Percentiles rank a stretch among this genome's conserved stretches.
Conservation (phyloP, 2,329 filamentous ascomycete species). For the Myriangium duriaei region DNA sequence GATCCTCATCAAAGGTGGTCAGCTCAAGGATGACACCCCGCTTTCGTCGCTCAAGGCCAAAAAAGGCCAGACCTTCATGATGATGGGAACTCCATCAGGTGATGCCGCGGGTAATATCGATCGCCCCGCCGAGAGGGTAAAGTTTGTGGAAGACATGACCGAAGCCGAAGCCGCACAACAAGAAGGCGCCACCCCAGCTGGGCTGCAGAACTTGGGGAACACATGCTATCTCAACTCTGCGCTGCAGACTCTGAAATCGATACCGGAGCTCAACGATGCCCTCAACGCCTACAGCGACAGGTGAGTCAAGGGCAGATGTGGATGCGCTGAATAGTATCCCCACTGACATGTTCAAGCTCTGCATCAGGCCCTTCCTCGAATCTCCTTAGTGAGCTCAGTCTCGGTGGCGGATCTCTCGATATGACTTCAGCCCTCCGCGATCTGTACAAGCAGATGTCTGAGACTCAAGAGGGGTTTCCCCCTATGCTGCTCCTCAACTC, state of each 20-base stretch:
- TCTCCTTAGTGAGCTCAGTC: constrained; percentile 41
- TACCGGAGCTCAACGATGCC: constrained; percentile 80
- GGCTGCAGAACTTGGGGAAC: constrained; percentile 85
- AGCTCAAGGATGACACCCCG: constrained; percentile 89
- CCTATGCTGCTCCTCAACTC: constrained; percentile 73
- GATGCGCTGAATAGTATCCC: too few species aligned
- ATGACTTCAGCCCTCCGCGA: constrained; percentile 66
- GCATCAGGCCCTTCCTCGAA: constrained; percentile 22
- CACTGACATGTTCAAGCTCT: constrained; percentile 15
- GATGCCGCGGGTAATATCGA: constrained; percentile 49
- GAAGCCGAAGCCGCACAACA: constrained; percentile 78
- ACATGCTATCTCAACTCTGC: constrained; percentile 98
- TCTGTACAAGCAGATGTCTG: constrained; percentile 77
- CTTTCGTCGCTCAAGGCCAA: constrained; percentile 77
- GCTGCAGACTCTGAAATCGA: constrained; percentile 74
- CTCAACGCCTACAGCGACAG: constrained; percentile 49
- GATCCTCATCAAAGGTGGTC: constrained; percentile 83
- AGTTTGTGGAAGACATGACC: constrained; percentile 95
- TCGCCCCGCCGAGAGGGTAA: constrained; percentile 64
- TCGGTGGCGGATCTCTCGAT: constrained; percentile 51
- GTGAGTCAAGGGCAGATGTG: too few species aligned
- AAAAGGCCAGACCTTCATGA: constrained; percentile 77
- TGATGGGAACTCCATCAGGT: constrained; percentile 81
- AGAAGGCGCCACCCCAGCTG: constrained; percentile 74
- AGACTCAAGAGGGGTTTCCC: constrained; percentile 76